Percentiles rank a stretch among this genome's conserved stretches.
phyloP scores from a whole-genome alignment of 2,329 filamentous ascomycete genomes.

The Cordyceps cateniannulata region DNA sequence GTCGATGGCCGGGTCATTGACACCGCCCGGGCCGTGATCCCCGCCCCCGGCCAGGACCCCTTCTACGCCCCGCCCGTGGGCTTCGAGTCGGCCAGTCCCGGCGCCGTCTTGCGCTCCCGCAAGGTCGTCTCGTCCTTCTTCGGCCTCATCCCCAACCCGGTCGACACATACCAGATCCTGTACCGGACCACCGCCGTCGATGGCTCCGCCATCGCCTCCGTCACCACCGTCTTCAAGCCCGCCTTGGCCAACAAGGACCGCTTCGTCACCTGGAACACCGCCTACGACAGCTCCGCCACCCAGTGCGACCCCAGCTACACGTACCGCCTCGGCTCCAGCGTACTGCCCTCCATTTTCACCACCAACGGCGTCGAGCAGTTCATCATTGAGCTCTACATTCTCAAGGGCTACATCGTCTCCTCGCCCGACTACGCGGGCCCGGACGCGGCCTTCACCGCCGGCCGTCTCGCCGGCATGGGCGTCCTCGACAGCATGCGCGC shows the following conservation, averaged over 20 bases:
- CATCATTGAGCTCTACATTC: neutral
- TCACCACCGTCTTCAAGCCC: constrained; percentile 10
- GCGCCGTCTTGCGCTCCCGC: neutral
- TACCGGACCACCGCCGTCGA: constrained; percentile 8
- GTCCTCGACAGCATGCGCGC: constrained; percentile 6
- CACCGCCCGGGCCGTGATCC: neutral
- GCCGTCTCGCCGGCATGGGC: neutral
- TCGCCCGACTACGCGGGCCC: constrained; percentile 3
- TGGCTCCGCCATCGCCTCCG: constrained; percentile 4
- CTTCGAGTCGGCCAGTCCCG: constrained; percentile 3
- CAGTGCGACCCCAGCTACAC: constrained; percentile 6
- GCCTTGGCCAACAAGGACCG: neutral
- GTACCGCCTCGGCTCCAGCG: neutral
- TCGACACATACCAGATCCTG: constrained; percentile 5
- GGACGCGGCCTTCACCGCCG: neutral
- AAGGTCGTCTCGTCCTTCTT: neutral
- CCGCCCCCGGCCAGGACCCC: neutral
- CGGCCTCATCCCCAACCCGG: neutral
- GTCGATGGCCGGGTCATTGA: neutral
- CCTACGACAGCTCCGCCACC: constrained; percentile 9
- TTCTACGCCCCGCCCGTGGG: constrained; percentile 9
- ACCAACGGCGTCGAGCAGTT: neutral
- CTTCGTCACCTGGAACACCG: neutral
- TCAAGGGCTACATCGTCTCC: neutral
- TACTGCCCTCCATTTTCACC: neutral